Evolutionary conservation across 768 basidiomycete genomes (phyloP).

Genomic region (Neoboletus brunneissimus): DNA sequence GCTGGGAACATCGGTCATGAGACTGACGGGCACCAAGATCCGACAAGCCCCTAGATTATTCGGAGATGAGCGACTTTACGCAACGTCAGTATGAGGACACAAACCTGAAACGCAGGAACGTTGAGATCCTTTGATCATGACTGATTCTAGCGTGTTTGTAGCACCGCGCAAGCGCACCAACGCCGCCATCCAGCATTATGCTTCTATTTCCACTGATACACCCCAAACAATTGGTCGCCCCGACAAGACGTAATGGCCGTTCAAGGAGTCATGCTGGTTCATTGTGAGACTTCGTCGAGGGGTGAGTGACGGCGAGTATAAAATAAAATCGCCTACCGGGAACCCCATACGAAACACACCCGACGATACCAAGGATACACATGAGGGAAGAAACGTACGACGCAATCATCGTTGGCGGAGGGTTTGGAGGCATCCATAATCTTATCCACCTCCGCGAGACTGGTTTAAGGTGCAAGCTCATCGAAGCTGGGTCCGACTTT

Average conservation of each 20-base stretch:
- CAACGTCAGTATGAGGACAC: not conserved
- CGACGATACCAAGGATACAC: not conserved
- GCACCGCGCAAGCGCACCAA: not conserved
- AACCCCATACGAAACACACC: not conserved
- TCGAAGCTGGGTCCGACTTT: conserved; percentile 8
- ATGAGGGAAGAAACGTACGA: conserved; percentile 6
- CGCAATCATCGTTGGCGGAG: conserved; percentile 7
- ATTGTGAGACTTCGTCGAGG: not conserved
- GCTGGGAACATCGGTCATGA: not conserved
- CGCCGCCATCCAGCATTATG: not conserved
- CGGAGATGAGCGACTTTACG: not conserved
- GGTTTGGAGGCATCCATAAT: conserved; percentile 5
- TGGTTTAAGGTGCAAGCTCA: conserved; percentile 7
- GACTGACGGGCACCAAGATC: not conserved
- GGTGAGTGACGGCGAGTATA: not conserved
- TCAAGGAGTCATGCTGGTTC: not conserved
- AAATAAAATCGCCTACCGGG: not conserved
- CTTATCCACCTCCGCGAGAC: conserved; percentile 6
- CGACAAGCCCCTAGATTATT: not conserved
- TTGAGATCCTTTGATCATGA: not conserved
- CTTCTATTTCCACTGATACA: not conserved
- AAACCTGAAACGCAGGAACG: not conserved
- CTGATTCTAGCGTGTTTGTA: not conserved
- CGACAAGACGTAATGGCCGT: too few relatives aligned
- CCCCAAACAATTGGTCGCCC: too few relatives aligned